Conservation (phyloP, 306 rosid species). For the Psophocarpus tetragonolobus region DNA sequence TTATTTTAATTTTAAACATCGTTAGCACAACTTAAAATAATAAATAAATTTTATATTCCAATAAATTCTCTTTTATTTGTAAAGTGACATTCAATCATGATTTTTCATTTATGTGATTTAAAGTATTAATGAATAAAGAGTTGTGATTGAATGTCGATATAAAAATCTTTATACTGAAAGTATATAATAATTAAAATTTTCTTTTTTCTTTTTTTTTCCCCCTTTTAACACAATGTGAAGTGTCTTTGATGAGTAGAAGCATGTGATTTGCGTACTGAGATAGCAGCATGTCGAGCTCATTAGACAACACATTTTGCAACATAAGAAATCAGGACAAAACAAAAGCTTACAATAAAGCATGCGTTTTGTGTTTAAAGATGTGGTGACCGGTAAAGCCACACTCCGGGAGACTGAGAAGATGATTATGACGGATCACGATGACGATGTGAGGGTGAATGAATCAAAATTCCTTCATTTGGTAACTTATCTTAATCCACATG, state of each 20-base stretch:
- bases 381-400: constrained; percentile 3
- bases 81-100: too few relatives aligned
- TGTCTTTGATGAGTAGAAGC: not conserved
- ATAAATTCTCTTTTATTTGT: too few relatives aligned
- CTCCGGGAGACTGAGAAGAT: not conserved
- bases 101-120: too few relatives aligned
- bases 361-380: not conserved
- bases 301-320: constrained; percentile 12
- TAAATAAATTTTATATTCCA: too few relatives aligned
- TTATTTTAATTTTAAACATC: too few relatives aligned
- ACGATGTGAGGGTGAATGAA: not conserved
- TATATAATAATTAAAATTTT: too few relatives aligned
- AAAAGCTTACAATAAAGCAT: not conserved
- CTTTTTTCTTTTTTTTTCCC: too few relatives aligned
- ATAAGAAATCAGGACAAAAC: not conserved
- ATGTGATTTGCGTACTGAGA: constrained; percentile 18
- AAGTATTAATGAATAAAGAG: too few relatives aligned
- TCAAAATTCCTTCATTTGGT: not conserved
- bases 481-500: not conserved
- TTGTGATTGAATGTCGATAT: too few relatives aligned
- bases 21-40: too few relatives aligned
- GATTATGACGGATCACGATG: not conserved
- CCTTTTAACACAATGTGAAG: constrained; percentile 1
- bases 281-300: constrained; percentile 14
- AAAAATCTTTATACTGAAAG: too few relatives aligned